Evolutionary conservation across 1,284 basidiomycete genomes (phyloP), one percentile per base, ranked within the genome.

Genomic region (Melampsora abietis-canadensis): DNA sequence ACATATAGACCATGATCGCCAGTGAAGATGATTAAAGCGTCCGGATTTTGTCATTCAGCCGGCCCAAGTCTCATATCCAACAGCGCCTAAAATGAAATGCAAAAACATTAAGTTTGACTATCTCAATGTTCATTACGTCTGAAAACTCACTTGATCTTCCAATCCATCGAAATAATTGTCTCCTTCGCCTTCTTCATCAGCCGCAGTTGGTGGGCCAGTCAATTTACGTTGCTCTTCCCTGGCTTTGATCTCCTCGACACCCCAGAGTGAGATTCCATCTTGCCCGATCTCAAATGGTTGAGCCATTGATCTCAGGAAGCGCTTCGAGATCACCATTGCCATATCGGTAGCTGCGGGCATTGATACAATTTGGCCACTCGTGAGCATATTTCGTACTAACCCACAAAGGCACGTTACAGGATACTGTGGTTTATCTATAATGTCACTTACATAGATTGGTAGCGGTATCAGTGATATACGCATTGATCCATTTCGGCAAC

Each of bases 401-500:
- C 37, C 37, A 12, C 37, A 1, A 40, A 6, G 1, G 10, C 37
- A 40, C 4, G 37, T 40, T 40, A 40, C 12, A 6, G 10, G 10
- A 40, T 14, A 54, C 12, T n/a, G 6, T 2, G n/a, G 6, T 54
- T 17, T 14, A 8, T 21, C 12, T 40, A 8, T 40, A 1, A 40
- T 40, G 6, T 46, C 12, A 31, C 68, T 70, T 62, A 74, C 70
- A 98, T 70, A 99, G 85, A 83, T 98, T 99, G 12, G 94, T 91
- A 48, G 93, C 92, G 0, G 94, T 92, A 81, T 98, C 96, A 17
- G 92, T 95, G 81, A 99, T 98, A 81, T 98, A 97, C 82, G 96
- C 94, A 82, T 98, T 98, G 80, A 99, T 98, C 96, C 96, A 99
- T 68, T 92, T 90, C 1, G 96, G 96, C 78, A 99, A 85, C 86